Base-by-base conservation (phyloP, 2,329 filamentous ascomycete genomes). In the Colletotrichum godetiae region DNA sequence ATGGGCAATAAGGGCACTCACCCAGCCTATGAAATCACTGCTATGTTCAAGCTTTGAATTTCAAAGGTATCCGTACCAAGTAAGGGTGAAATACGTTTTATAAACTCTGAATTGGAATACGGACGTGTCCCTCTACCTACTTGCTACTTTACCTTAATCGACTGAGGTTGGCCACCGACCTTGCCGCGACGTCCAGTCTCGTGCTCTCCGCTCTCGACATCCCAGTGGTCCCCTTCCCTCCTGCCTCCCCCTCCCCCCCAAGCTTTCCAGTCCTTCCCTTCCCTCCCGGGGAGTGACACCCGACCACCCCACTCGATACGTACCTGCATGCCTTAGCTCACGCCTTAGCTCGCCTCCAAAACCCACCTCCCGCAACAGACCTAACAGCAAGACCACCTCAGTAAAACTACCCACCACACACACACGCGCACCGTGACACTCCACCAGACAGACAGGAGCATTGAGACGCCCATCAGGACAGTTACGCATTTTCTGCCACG, bases 321-420 rank as follows among this genome's bases (percentile, higher is more conserved):
- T 73, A 70, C 46, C 67, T 56, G 29, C 22, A 55, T 65, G 60
- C 55, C 55, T 55, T 69, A 60, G 70, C 66, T 59, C 59, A 57
- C 58, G 52, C 70, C 53, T 68, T 70, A 65, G 67, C 56, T 70
- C 24, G 67, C 46, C 55, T 65, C 60, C 60, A 65, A 73, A 70
- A 73, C 59, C 69, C 67, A 73, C 67, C 67, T 70, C 70, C 70
- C 70, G 70, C 67, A 73, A 52, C 60, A 70, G 69, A n/a, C n/a
- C n/a, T n/a, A 69, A 72, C 52, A 68, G 29, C 57, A 68, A 29
- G 31, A 33, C 31, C n/a, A n/a, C 49, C 15, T 12, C 22, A 56
- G 22, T 22, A 56, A 27, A 24, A 13, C 53, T 15, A 15, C 22
- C 19, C 42, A 49, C 42, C 42, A 49, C 42, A 49, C 60, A 49